Evolutionary conservation across 306 rosid species (phyloP).

Genomic region (Vachellia pachyceras): DNA sequence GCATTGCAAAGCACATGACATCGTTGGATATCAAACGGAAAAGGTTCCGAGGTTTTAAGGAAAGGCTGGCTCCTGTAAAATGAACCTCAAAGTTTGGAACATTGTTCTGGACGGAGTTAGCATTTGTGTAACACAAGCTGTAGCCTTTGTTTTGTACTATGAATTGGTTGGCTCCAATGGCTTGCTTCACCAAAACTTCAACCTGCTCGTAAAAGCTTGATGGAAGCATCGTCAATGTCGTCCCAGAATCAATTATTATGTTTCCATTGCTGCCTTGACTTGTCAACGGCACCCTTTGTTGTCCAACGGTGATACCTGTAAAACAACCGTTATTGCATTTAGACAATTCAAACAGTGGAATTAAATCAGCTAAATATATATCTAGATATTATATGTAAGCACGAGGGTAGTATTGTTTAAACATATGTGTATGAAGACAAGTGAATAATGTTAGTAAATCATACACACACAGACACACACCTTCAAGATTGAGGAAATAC

Average conservation of each 20-base stretch:
- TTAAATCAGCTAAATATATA: no score
- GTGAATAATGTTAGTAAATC: no score
- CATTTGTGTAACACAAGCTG: background rate
- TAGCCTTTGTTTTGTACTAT: background rate
- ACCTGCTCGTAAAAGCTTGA: background rate
- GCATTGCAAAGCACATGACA: background rate
- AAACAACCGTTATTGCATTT: background rate
- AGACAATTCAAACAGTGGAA: background rate
- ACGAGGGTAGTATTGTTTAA: no score
- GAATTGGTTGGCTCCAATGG: background rate
- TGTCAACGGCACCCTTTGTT: background rate
- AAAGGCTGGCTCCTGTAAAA: background rate
- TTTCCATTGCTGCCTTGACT: background rate
- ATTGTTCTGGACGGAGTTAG: background rate
- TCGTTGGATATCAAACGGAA: background rate
- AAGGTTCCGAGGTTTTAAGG: background rate
- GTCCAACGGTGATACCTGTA: background rate
- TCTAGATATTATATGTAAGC: no score
- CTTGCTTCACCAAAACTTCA: background rate
- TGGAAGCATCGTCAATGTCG: background rate
- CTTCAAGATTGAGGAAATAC: background rate
- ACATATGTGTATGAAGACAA: no score
- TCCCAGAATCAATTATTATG: background rate
- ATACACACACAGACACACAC: background rate
- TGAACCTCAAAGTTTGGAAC: background rate